A percentile compares a stretch with the other conserved stretches of the same genome.
phyloP scores from a whole-genome alignment of 2,329 filamentous ascomycete species.

The Colletotrichum filicis region DNA sequence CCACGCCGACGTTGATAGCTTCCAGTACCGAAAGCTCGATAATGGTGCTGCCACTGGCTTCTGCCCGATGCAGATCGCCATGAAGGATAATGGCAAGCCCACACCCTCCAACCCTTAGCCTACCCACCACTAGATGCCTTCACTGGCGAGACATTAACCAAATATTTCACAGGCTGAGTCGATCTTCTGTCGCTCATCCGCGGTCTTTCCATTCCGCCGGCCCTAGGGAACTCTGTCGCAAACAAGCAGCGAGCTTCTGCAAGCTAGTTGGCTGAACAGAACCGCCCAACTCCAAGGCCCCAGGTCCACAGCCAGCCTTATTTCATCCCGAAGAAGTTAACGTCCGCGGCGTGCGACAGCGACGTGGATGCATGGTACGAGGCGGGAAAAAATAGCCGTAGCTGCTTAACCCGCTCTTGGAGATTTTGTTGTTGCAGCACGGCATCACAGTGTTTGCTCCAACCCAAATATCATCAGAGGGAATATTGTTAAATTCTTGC shows the following conservation, averaged over 20 bases:
- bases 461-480: neutral
- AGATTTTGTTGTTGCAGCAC: neutral
- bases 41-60: neutral
- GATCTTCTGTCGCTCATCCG: neutral
- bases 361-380: neutral
- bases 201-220: neutral
- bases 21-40: neutral
- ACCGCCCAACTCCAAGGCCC: neutral
- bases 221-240: neutral
- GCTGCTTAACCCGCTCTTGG: neutral
- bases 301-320: conserved; percentile 22
- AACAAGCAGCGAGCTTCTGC: neutral
- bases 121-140: neutral
- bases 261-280: conserved; percentile 1
- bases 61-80: conserved; percentile 4
- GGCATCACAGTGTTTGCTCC: neutral
- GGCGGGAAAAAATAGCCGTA: neutral
- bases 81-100: neutral
- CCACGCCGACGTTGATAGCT: neutral
- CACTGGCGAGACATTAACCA: conserved; percentile 2
- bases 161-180: neutral
- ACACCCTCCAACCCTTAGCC: neutral
- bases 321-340: neutral
- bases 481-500: neutral
- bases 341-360: conserved; percentile 1